Evolutionary conservation across 176 grass and related monocot species (phyloP), one percentile per base, ranked within the genome.

Genomic region (Musa acuminata): DNA sequence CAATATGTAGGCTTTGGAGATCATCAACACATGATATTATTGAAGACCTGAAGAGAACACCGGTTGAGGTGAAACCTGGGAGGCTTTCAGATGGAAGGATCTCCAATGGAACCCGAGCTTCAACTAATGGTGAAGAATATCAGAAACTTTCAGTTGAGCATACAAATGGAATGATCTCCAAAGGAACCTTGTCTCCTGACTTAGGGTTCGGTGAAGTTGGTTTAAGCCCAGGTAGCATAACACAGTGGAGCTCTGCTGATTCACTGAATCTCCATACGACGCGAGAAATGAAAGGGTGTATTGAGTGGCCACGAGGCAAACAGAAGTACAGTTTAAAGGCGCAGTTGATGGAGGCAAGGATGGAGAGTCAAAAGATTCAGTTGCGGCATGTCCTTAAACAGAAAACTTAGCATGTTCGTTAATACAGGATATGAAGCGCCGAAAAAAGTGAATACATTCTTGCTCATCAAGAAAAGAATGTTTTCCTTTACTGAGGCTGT

Each of bases 281-380:
- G 71, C 70, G 83, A 27, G 82, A 86, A 4, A 89, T 91, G 26
- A 82, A 82, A 79, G 90, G 95, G 75, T 99, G 95, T 78, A 99
- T 94, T 8, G 90, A 99, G 78, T 94, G 92, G 80, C 86, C 90
- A 8, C 68, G 82, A 81, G 80, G 79, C 52, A 81, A 80, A 49
- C 90, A 99, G 77, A 99, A 94, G 76, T 86, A 99, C 53, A 99
- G 90, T 78, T 79, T 99, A 83, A 94, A 99, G 73, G 78, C 88
- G 1, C 93, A 99, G 68, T 83, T 99, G 22, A 83, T 94, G 80
- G 90, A 99, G 73, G 95, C 90, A 20, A 89, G 95, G 69, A 94
- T 89, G 90, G 95, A 94, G 76, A 91, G 57, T 80, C 90, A 91
- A 76, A 98, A 94, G 78, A 72, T 98, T 16, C 95, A 98, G 91